Evolutionary conservation across 495 filamentous ascomycete genomes (phyloP).

Genomic region (Penicillium soppii): DNA sequence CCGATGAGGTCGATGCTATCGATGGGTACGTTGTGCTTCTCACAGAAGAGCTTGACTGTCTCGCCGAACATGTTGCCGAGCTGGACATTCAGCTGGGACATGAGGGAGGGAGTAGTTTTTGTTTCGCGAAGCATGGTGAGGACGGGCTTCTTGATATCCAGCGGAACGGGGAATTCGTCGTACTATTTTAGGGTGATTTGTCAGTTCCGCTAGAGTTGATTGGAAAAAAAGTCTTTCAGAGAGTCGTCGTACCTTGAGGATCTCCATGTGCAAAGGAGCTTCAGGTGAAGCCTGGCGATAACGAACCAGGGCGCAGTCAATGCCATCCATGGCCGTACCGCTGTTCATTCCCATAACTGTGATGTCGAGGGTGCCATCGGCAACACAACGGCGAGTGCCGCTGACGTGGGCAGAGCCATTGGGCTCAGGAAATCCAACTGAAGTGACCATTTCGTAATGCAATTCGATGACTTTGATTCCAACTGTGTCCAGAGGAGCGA

Average conservation of each 20-base stretch:
- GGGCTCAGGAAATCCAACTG: too few relatives aligned
- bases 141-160: slow-evolving; percentile 54
- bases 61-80: slow-evolving; percentile 52
- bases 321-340: slow-evolving; percentile 47
- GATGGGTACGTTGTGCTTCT: slow-evolving; percentile 42
- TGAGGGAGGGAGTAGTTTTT: slow-evolving; percentile 47
- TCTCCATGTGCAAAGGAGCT: slow-evolving; percentile 48
- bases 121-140: slow-evolving; percentile 55
- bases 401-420: too few relatives aligned
- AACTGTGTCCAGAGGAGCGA: too few relatives aligned
- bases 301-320: slow-evolving; percentile 51
- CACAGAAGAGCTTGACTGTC: slow-evolving; percentile 46
- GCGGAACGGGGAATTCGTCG: slow-evolving; percentile 48
- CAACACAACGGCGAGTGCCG: too few relatives aligned
- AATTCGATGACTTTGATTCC: too few relatives aligned
- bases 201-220: slow-evolving; percentile 2
- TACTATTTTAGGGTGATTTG: slow-evolving; percentile 21
- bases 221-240: too few relatives aligned
- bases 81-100: slow-evolving; percentile 52
- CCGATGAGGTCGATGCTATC: slow-evolving; percentile 52
- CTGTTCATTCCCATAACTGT: slow-evolving; percentile 53
- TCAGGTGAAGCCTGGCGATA: slow-evolving; percentile 49
- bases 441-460: too few relatives aligned
- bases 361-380: slow-evolving; percentile 29
- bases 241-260: slow-evolving; percentile 40